Percentiles rank a stretch among this genome's conserved stretches.
phyloP scores from a whole-genome alignment of 306 rosid species.

The Sechiopsis laciniata region DNA sequence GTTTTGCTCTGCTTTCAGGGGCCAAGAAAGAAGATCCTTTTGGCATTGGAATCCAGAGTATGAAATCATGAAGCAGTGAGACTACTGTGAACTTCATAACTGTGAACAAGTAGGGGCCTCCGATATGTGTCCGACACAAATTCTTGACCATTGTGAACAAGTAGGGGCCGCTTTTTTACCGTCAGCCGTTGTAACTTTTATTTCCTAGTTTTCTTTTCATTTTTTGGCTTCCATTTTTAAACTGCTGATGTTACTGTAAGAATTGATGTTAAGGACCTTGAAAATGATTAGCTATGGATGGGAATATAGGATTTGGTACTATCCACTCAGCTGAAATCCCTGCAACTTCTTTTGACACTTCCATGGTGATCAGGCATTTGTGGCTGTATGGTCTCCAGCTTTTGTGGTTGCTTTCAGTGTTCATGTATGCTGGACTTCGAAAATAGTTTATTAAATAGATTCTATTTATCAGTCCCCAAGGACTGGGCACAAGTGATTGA shows the following conservation, averaged over 20 bases:
- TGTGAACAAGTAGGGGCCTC: background rate
- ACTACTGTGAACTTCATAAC: background rate
- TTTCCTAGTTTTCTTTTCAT: background rate
- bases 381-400: background rate
- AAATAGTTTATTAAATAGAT: no score
- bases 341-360: background rate
- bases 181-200: background rate
- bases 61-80: slow-evolving; percentile 34
- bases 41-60: slow-evolving; percentile 77
- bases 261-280: slow-evolving; percentile 2
- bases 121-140: no score
- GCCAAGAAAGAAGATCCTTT: slow-evolving; percentile 94
- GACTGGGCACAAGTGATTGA: no score
- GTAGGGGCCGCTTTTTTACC: background rate
- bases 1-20: slow-evolving; percentile 53
- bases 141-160: background rate
- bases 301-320: background rate
- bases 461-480: no score
- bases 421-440: background rate
- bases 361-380: background rate
- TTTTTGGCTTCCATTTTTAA: slow-evolving; percentile 9
- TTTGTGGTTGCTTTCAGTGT: background rate
- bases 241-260: no score
- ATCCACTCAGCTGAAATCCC: background rate
- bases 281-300: slow-evolving; percentile 3